phyloP scores from a whole-genome alignment of 73 alveolate species.

The Tetrahymena malaccensis region DNA sequence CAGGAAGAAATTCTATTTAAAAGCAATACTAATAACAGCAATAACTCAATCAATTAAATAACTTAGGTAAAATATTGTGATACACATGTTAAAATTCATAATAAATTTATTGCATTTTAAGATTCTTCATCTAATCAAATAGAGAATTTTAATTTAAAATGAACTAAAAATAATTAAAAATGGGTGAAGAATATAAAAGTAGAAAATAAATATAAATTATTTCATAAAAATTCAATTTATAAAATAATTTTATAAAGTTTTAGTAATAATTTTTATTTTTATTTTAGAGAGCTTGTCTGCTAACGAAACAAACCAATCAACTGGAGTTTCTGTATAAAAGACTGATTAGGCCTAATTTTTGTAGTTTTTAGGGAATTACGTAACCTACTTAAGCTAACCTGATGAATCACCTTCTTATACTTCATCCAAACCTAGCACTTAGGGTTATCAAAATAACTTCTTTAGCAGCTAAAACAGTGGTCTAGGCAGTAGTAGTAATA shows the following conservation, averaged over 20 bases:
- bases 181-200: background rate
- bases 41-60: background rate
- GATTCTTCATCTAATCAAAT: background rate
- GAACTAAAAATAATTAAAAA: too few relatives aligned
- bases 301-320: background rate
- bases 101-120: background rate
- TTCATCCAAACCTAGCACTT: background rate
- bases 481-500: background rate
- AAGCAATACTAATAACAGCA: background rate
- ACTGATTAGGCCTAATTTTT: background rate
- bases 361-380: background rate
- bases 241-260: background rate
- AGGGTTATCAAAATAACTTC: background rate
- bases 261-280: background rate
- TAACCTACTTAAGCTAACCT: background rate
- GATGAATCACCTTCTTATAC: background rate
- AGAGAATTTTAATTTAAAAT: background rate
- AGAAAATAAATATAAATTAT: too few relatives aligned
- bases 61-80: background rate
- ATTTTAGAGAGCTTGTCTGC: background rate
- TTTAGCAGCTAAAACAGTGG: background rate
- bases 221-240: too few relatives aligned
- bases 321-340: background rate
- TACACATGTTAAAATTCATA: background rate
- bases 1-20: background rate